Base-by-base conservation (phyloP, 2,329 filamentous ascomycete genomes). In the Nemania bipapillata region DNA sequence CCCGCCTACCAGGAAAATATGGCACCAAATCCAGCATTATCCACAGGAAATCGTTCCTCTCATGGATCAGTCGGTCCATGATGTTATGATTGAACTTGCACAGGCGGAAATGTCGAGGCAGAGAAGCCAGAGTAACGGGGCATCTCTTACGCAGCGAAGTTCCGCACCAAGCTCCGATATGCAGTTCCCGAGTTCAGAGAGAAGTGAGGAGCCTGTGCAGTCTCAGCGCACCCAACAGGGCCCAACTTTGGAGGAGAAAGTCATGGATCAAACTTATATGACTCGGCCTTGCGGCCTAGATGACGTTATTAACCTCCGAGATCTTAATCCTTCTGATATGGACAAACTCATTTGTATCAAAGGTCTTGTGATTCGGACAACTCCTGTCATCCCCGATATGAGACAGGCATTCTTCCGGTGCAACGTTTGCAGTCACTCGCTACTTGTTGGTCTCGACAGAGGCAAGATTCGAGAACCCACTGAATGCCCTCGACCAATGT, bases 401-500 rank as follows among this genome's bases (percentile, higher is more conserved):
- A 97, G 96, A 82, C 93, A 97, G 78, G 96, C 96, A 0, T 97
- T 97, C 83, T 99, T 99, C 88, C 92, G 93, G 71, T 99, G 96
- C 82, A 92, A 93, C 66, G 89, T 95, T 28, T 99, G 96, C 82
- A 93, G 94, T 76, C 93, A 97, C 81, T 95, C 92, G 3, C 89
- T 97, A 69, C 92, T 92, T 71, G 93, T 97, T 63, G 92, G 94
- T 65, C 91, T 99, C 76, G 96, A 99, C 78, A 91, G 96, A 76
- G 96, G 96, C 80, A 96, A 95, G 83, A 99, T 99, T 76, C 91
- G 93, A 24, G 96, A 99, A 80, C 96, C 96, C 1, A 97, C 93
- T 0, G 87, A 91, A 74, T 99, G 96, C 78, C 93, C 94, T 24
- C 91, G 96, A 63, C 85, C 88, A 26, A 88, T 92, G 63, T 99